phyloP scores from a whole-genome alignment of 805 yeast species.

The Pichia scutulata region DNA sequence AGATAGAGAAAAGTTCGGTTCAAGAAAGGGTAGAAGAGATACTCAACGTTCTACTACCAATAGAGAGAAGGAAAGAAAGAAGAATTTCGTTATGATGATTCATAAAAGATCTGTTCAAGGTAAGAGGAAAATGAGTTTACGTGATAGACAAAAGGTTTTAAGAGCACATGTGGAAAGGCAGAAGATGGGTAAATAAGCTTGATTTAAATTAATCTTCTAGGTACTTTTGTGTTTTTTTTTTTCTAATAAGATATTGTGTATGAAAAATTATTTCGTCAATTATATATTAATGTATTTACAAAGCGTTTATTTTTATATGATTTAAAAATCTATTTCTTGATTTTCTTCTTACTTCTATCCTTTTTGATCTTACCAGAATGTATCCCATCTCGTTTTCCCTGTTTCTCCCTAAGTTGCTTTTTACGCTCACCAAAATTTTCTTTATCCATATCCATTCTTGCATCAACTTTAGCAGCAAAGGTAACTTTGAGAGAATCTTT shows the following conservation, averaged over 20 bases:
- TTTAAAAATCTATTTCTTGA: neutral
- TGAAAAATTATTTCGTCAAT: neutral
- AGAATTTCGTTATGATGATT: slow-evolving; percentile 98
- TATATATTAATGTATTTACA: neutral
- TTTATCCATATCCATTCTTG: slow-evolving; percentile 87
- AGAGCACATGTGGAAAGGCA: slow-evolving; percentile 84
- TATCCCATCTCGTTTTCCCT: slow-evolving; percentile 4
- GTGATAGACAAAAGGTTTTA: slow-evolving; percentile 83
- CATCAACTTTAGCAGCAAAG: slow-evolving; percentile 81
- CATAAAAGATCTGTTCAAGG: slow-evolving; percentile 94
- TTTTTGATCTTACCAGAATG: neutral
- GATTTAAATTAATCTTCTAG: neutral
- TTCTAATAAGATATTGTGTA: neutral
- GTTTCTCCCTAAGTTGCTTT: slow-evolving; percentile 16
- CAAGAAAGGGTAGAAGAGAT: slow-evolving; percentile 72
- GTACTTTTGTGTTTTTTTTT: neutral
- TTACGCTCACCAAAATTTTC: slow-evolving; percentile 73
- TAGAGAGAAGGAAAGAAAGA: slow-evolving; percentile 92
- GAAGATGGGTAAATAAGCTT: slow-evolving; percentile 43
- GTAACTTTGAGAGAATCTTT: slow-evolving; percentile 61
- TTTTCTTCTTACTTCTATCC: slow-evolving; percentile 2
- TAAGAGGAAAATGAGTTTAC: slow-evolving; percentile 78
- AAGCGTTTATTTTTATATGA: neutral
- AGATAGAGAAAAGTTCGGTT: slow-evolving; percentile 85
- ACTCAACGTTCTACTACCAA: slow-evolving; percentile 87